Base-by-base conservation (phyloP, 441 rosid genomes). In the Euphorbia schlechtendalii region DNA sequence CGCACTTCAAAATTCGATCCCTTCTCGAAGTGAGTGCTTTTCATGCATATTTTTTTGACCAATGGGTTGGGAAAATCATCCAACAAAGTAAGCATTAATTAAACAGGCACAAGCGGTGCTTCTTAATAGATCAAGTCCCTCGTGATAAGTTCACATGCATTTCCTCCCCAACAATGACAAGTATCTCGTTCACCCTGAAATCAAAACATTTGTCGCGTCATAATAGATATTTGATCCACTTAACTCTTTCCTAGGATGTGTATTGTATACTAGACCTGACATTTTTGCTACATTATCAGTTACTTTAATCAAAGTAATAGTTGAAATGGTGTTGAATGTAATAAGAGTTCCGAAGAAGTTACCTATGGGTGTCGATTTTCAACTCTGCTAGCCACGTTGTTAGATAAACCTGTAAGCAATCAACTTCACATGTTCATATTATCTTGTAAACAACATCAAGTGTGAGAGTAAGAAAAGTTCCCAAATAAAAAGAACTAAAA, bases 301-400 rank as follows among this genome's bases (percentile, higher is more conserved):
- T 40, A 27, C 48, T 32, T 51, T 17, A 64, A 8, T 34, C 11
- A 36, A 53, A n/a, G 51, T 17, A 52, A 36, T 61, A 54, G 27
- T 55, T 11, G 41, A 0, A 65, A 24, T 36, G 49, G 55, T 21
- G 40, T 64, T 30, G 32, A 21, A 21, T 1, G 46, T 6, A 22
- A 18, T 43, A 45, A n/a, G n/a, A n/a, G n/a, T n/a, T n/a, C n/a
- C n/a, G n/a, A n/a, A n/a, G n/a, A n/a, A n/a, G 66, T 77, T 77
- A 90, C 98, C 97, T 88, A 27, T 74, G 77, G 66, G 74, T 41
- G 68, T 84, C 87, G 45, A 86, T 68, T 70, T 88, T 88, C 69
- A 84, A 86, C 74, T 85, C 95, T 14, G 92, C 87, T 71, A 81
- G 86, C 98, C 96, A 90, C 45, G 95, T 77, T 28, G 91, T 85